A percentile compares a stretch with the other conserved stretches of the same genome.
phyloP scores from a whole-genome alignment of 2,329 filamentous ascomycete species.

The Apiospora arundinis region DNA sequence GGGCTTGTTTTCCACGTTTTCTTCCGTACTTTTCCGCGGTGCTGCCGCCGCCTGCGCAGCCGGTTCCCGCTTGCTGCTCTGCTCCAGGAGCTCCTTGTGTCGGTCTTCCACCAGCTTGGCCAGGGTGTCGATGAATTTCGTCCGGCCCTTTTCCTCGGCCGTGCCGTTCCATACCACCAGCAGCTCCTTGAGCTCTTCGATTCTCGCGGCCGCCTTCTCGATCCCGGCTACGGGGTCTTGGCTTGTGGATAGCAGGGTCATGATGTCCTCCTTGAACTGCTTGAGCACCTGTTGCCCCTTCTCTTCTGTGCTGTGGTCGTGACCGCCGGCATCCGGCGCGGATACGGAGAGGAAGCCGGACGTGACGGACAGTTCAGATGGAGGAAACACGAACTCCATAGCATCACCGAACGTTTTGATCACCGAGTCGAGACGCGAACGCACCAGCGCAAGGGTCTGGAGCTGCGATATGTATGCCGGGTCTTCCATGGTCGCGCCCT shows the following conservation, averaged over 20 bases:
- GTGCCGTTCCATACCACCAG: conserved; percentile 93
- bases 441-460: conserved; percentile 82
- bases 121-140: conserved; percentile 81
- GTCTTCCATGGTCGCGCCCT: conserved; percentile 30
- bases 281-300: conserved; percentile 84
- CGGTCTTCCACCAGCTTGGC: conserved; percentile 83
- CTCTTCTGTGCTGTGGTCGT: conserved; percentile 75
- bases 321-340: conserved; percentile 73
- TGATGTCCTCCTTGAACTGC: conserved; percentile 74
- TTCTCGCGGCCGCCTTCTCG: conserved; percentile 73
- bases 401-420: conserved; percentile 93
- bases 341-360: conserved; percentile 92
- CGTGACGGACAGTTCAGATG: conserved; percentile 82
- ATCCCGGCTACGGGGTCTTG: conserved; percentile 70
- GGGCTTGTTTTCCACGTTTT: conserved; percentile 47
- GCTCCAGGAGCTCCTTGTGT: conserved; percentile 60
- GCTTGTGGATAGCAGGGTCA: conserved; percentile 63
- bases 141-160: conserved; percentile 86
- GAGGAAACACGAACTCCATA: conserved; percentile 93
- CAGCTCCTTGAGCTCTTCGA: conserved; percentile 79
- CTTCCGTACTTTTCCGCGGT: conserved; percentile 42
- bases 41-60: conserved; percentile 37
- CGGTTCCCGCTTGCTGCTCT: conserved; percentile 44
- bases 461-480: conserved; percentile 78
- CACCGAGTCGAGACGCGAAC: conserved; percentile 83